phyloP scores from a whole-genome alignment of 164 flowering plant genomes.

The Dillenia turbinata region DNA sequence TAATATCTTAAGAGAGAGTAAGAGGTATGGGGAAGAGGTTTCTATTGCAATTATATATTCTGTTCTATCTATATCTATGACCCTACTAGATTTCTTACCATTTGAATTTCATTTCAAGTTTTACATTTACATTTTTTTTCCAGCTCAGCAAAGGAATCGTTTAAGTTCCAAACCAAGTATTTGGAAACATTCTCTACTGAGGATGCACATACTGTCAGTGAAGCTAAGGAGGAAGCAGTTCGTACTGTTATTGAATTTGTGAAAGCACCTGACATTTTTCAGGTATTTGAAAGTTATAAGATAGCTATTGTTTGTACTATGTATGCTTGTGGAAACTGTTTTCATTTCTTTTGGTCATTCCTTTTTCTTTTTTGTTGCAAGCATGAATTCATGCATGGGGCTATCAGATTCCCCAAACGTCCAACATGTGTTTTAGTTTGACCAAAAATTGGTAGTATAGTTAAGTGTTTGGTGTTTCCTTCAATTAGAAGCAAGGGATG shows the following conservation, averaged over 20 bases:
- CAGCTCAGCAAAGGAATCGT: conserved; percentile 77
- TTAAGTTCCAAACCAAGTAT: conserved; percentile 72
- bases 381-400: no score
- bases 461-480: no score
- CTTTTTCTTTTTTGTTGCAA: no score
- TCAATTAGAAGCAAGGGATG: no score
- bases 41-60: neutral
- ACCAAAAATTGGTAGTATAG: no score
- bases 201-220: conserved; percentile 57
- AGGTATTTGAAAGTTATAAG: conserved; percentile 39
- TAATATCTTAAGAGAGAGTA: conserved; percentile 68
- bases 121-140: conserved; percentile 11
- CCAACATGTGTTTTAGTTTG: no score
- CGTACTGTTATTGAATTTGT: conserved; percentile 80
- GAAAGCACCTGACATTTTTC: conserved; percentile 81
- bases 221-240: conserved; percentile 92
- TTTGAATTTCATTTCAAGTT: neutral
- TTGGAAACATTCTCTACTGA: conserved; percentile 86
- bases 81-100: neutral
- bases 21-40: conserved; percentile 40
- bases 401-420: no score
- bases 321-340: no score
- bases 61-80: neutral
- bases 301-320: no score
- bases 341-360: no score